Evolutionary conservation across 2,329 filamentous ascomycete genomes (phyloP).

Genomic region (Fusarium sp.): DNA sequence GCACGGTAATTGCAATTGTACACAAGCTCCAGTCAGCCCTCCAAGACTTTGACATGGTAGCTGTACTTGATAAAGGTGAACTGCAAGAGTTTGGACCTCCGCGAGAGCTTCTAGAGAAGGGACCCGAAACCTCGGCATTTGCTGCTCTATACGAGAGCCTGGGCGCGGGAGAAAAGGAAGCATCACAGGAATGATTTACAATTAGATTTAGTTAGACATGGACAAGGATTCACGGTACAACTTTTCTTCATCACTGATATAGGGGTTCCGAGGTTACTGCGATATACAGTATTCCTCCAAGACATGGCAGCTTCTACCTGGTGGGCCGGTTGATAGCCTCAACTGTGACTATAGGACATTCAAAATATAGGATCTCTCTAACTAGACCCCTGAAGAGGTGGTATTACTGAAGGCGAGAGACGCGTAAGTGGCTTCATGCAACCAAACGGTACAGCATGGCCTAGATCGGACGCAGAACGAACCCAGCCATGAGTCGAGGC

Average conservation of each 20-base stretch:
- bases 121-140: slow-evolving; percentile 12
- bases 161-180: neutral
- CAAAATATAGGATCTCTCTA: neutral
- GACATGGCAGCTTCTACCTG: neutral
- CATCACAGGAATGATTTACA: neutral
- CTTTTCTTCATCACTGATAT: neutral
- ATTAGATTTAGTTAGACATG: neutral
- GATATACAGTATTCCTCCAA: neutral
- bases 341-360: neutral
- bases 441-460: neutral
- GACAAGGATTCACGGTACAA: neutral
- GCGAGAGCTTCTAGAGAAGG: slow-evolving; percentile 20
- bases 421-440: neutral
- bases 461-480: neutral
- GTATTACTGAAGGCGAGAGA: neutral
- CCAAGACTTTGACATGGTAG: slow-evolving; percentile 35
- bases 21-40: slow-evolving; percentile 42
- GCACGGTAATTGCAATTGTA: slow-evolving; percentile 43
- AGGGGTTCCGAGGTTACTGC: neutral
- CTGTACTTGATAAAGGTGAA: slow-evolving; percentile 34
- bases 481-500: neutral
- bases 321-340: neutral
- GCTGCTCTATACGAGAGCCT: slow-evolving; percentile 25
- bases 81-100: slow-evolving; percentile 39
- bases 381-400: neutral